Evolutionary conservation across 352 stramenopile species (phyloP).

Genomic region (Phytophthora pinifolia): DNA sequence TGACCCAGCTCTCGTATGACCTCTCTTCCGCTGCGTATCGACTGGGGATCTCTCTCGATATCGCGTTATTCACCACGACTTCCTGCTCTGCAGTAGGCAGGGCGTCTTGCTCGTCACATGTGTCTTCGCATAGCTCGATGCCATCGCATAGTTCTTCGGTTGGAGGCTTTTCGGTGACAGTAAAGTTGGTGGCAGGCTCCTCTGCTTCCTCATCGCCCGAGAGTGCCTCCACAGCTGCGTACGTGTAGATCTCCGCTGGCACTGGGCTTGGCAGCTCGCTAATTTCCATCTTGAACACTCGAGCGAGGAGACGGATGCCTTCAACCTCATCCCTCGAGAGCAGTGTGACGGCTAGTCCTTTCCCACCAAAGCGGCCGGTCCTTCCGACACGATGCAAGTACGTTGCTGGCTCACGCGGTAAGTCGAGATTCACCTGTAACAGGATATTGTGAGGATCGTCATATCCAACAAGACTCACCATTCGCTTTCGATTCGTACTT

Average conservation of each 20-base stretch:
- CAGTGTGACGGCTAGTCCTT: conserved; percentile 72
- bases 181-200: not conserved
- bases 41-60: conserved; percentile 2
- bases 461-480: not conserved
- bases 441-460: not conserved
- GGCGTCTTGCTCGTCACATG: not conserved
- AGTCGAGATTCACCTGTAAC: conserved; percentile 62
- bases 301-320: conserved; percentile 54
- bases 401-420: conserved; percentile 70
- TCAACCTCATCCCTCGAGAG: conserved; percentile 48
- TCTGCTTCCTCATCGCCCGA: not conserved
- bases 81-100: not conserved
- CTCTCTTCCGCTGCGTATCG: conserved; percentile 25
- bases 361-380: conserved; percentile 72
- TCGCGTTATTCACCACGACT: not conserved
- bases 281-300: conserved; percentile 73
- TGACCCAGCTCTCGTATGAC: conserved; percentile 32
- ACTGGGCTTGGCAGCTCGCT: conserved; percentile 45
- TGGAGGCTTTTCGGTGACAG: not conserved
- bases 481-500: not conserved
- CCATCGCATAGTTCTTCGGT: not conserved
- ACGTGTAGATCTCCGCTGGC: conserved; percentile 47
- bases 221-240: conserved; percentile 23
- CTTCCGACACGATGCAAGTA: conserved; percentile 80
- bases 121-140: not conserved